Conservation (phyloP, 108 stramenopile species). For the Nitzschia sp. region DNA sequence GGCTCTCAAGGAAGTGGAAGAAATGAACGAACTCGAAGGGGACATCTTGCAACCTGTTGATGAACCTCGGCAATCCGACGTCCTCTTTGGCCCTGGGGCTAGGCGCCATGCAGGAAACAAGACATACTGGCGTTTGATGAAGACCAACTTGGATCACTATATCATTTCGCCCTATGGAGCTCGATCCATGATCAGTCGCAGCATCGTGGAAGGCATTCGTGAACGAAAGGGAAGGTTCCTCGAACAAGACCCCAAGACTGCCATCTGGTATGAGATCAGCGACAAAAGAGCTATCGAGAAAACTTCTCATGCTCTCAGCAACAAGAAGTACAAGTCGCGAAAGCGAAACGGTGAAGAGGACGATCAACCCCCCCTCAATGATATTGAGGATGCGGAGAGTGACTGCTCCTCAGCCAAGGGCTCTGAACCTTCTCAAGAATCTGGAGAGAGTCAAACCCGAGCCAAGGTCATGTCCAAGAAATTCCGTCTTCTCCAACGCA, state of each 20-base stretch:
- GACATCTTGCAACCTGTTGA: constrained; percentile 27
- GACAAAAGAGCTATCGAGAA: constrained; percentile 69
- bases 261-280: constrained; percentile 54
- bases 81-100: constrained; percentile 42
- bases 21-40: neutral
- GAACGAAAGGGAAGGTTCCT: constrained; percentile 57
- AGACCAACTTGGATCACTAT: constrained; percentile 38
- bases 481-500: constrained; percentile 31
- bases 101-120: constrained; percentile 43
- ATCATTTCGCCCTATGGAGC: constrained; percentile 46
- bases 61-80: constrained; percentile 33
- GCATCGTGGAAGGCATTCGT: constrained; percentile 55
- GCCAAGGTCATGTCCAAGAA: constrained; percentile 37
- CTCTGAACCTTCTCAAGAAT: constrained; percentile 13
- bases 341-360: constrained; percentile 32
- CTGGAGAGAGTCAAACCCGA: constrained; percentile 13
- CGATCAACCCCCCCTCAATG: constrained; percentile 16
- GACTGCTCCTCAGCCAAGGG: constrained; percentile 18
- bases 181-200: constrained; percentile 40
- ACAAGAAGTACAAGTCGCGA: constrained; percentile 44
- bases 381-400: constrained; percentile 5
- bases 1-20: constrained; percentile 38
- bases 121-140: constrained; percentile 40
- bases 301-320: constrained; percentile 68
- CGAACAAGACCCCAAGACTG: constrained; percentile 46